phyloP scores from a whole-genome alignment of 2,329 filamentous ascomycete species.

The Phaeophleospora eucalypticola region DNA sequence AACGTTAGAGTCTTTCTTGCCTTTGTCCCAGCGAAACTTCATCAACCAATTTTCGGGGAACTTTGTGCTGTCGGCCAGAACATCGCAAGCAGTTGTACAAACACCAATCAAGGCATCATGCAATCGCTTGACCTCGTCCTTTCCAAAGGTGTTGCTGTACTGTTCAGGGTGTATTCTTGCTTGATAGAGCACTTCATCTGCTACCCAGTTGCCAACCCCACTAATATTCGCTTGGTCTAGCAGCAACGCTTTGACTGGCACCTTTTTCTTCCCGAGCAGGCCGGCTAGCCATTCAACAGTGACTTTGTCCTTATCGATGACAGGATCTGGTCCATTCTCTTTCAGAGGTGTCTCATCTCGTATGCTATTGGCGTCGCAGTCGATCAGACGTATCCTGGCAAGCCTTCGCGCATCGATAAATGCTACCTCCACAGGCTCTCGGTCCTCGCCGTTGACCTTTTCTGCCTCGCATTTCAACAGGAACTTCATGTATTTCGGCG shows the following conservation, averaged over 20 bases:
- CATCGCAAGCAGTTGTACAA: conserved; percentile 72
- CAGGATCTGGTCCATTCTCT: conserved; percentile 91
- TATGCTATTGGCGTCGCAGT: conserved; percentile 74
- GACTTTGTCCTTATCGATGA: conserved; percentile 72
- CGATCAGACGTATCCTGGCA: conserved; percentile 72
- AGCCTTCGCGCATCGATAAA: conserved; percentile 82
- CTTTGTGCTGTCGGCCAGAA: conserved; percentile 73
- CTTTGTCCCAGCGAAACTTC: conserved; percentile 68
- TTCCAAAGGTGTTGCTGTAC: conserved; percentile 76
- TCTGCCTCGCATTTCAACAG: conserved; percentile 55
- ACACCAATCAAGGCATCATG: conserved; percentile 72
- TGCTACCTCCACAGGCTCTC: conserved; percentile 59
- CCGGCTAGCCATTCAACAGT: conserved; percentile 70
- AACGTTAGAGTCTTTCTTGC: conserved; percentile 65
- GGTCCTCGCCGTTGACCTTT: conserved; percentile 20
- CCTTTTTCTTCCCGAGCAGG: conserved; percentile 69
- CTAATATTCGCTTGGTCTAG: conserved; percentile 85
- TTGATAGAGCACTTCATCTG: conserved; percentile 89
- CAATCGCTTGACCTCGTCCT: conserved; percentile 66
- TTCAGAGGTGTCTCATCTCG: conserved; percentile 72
- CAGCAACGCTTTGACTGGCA: conserved; percentile 84
- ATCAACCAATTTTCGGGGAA: conserved; percentile 76
- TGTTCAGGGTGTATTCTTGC: conserved; percentile 87
- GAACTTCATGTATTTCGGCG: conserved; percentile 88
- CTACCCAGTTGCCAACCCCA: conserved; percentile 96